These are phyloP conservation scores for Prunus fruticosa DNA, from an alignment of 306 rosid genomes.

Conservation along the genomic window DNA sequence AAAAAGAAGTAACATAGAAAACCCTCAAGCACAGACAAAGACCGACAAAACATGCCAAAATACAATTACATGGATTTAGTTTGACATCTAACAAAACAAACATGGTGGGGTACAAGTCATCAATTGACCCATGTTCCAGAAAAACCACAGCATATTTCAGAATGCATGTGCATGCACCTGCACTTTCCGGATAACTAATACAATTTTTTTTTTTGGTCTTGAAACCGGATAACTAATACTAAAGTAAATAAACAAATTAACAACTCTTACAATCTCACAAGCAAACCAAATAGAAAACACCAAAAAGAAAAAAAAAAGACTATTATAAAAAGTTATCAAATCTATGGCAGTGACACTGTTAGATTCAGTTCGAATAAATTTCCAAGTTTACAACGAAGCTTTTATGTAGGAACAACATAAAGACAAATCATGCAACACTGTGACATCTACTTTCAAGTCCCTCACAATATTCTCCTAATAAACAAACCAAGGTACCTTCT, in stretches of 20 bases:
- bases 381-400: background rate
- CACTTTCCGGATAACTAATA: background rate
- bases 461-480: constrained; percentile 72
- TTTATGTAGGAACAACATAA: background rate
- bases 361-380: background rate
- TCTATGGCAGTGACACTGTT: background rate
- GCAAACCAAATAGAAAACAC: background rate
- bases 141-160: constrained; percentile 7
- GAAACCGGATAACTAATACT: background rate
- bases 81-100: background rate
- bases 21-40: background rate
- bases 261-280: background rate
- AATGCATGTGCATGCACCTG: background rate
- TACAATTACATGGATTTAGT: background rate
- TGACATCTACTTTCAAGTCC: constrained; percentile 30
- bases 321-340: background rate
- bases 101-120: background rate
- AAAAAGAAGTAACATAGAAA: background rate
- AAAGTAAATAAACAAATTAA: background rate
- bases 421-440: constrained; percentile 24
- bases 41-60: background rate
- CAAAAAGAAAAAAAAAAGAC: background rate
- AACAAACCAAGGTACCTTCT: constrained; percentile 99
- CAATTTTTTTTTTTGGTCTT: too few species aligned
- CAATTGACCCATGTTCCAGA: background rate